These are phyloP conservation scores for Pisolithus tinctorius DNA, from an alignment of 768 basidiomycete genomes.

Conservation along the genomic window DNA sequence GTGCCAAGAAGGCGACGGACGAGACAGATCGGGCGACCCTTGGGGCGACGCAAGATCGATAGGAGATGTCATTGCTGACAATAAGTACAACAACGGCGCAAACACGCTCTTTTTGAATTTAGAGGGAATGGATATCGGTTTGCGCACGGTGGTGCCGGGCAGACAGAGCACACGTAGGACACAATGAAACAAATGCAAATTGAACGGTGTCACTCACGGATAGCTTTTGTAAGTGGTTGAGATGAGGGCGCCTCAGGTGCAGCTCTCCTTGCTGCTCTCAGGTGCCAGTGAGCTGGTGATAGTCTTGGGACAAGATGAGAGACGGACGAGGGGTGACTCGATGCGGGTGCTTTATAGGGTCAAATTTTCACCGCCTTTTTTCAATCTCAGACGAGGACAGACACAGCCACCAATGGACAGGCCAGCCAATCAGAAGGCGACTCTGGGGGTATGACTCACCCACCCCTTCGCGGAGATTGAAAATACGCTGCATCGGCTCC, in stretches of 20 bases:
- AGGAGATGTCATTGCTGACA: slow-evolving; percentile 4
- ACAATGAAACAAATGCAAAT: slow-evolving; percentile 21
- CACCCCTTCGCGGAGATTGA: too few relatives aligned
- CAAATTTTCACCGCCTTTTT: slow-evolving; percentile 23
- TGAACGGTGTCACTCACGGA: slow-evolving; percentile 24
- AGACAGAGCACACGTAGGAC: slow-evolving; percentile 24
- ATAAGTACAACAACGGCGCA: slow-evolving; percentile 10
- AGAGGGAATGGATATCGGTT: slow-evolving; percentile 21
- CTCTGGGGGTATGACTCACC: slow-evolving; percentile 1
- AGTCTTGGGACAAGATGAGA: slow-evolving; percentile 10
- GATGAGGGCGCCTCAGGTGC: slow-evolving; percentile 17
- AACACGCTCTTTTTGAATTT: slow-evolving; percentile 14
- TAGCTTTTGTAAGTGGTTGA: slow-evolving; percentile 10
- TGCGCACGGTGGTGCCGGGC: slow-evolving; percentile 16
- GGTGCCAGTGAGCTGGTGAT: slow-evolving; percentile 10
- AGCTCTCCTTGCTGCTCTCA: slow-evolving; percentile 12
- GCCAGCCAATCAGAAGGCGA: slow-evolving; percentile 13
- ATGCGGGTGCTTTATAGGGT: slow-evolving; percentile 19
- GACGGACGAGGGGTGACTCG: slow-evolving; percentile 18
- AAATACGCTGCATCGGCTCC: too few relatives aligned
- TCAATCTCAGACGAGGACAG: slow-evolving; percentile 29
- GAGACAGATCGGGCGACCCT: slow-evolving; percentile 28
- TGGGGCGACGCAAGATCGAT: slow-evolving; percentile 14
- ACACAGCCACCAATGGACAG: slow-evolving; percentile 8
- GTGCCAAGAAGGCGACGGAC: slow-evolving; percentile 21